Evolutionary conservation across 495 filamentous ascomycete species (phyloP).

Genomic region (Delitschia confertaspora): DNA sequence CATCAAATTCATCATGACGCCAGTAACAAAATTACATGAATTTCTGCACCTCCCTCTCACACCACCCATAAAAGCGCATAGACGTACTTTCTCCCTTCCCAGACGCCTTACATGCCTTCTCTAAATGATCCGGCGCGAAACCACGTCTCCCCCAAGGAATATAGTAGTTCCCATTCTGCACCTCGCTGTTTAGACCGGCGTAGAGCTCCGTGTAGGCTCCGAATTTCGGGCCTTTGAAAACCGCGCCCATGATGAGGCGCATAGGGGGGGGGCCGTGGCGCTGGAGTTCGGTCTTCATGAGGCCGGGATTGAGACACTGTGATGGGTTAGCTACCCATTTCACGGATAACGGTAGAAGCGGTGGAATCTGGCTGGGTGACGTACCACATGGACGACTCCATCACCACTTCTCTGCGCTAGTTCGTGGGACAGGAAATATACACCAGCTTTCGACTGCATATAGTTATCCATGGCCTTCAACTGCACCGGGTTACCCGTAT

Average conservation of each 20-base stretch:
- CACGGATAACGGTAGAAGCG: too few species aligned
- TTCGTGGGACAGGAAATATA: slow-evolving; percentile 12
- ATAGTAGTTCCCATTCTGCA: slow-evolving; percentile 34
- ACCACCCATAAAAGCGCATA: slow-evolving; percentile 33
- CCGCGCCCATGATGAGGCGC: slow-evolving; percentile 20
- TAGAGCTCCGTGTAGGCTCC: slow-evolving; percentile 42
- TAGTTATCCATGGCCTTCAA: slow-evolving; percentile 13
- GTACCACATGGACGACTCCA: not conserved
- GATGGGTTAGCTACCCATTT: too few species aligned
- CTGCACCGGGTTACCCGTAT: not conserved
- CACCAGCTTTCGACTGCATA: slow-evolving; percentile 18
- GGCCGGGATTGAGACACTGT: slow-evolving; percentile 41
- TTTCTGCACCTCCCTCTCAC: slow-evolving; percentile 26
- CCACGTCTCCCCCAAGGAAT: slow-evolving; percentile 39
- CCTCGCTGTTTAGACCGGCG: slow-evolving; percentile 37
- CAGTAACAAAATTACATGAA: slow-evolving; percentile 9
- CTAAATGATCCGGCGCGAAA: slow-evolving; percentile 17
- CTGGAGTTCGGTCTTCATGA: slow-evolving; percentile 39
- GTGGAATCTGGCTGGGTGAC: too few species aligned
- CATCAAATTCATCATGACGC: too few species aligned
- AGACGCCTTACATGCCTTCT: slow-evolving; percentile 37
- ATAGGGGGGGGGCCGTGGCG: slow-evolving; percentile 29
- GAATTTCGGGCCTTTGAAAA: slow-evolving; percentile 32
- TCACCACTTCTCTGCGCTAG: slow-evolving; percentile 2
- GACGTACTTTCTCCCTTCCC: slow-evolving; percentile 26